Base-by-base conservation (phyloP, 345 rosid species). In the Citrus mangshanensis region DNA sequence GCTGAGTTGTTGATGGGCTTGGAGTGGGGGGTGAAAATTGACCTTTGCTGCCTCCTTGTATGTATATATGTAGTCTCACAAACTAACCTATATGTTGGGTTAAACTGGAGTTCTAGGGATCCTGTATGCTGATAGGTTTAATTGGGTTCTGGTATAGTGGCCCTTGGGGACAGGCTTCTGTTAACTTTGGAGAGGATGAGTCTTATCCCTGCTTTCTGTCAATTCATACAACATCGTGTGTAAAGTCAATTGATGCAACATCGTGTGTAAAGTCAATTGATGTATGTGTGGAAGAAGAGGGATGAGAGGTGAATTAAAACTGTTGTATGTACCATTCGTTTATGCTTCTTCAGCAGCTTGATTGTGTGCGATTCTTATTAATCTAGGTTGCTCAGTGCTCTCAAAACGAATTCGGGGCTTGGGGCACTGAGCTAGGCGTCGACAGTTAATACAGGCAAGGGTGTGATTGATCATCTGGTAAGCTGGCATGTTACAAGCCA, bases 31-130 rank as follows among this genome's bases (percentile, higher is more conserved):
- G 24, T 35, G 68, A 61, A 74, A 49, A 25, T 55, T 58, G 59
- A 18, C 18, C 56, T 24, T 74, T 59, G 37, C 73, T 24, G 40
- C 81, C 79, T 55, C 4, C 19, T 49, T 46, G 42, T 73, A 12
- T 67, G 78, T 81, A 70, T 40, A 72, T 81, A 78, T 16, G 40
- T 78, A 72, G 70, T 64, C 66, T 49, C 51, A 79, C 68, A 51
- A 34, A 72, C 80, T 65, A 71, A 78, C 81, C 66, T 5, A 28
- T 58, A 75, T 78, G 77, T 16, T 21, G 80, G 9, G 60, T 59
- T 38, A 35, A 66, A 40, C 21, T 21, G 46, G 46, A 65, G 72
- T 54, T 66, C 7, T 25, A 27, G 77, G 59, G 59, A 59, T 63
- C 14, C 46, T 30, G 22, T 49, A 22, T 64, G 70, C 78, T 10